Base-by-base conservation (phyloP, 495 filamentous ascomycete genomes). In the Astrocystis sublimbata region DNA sequence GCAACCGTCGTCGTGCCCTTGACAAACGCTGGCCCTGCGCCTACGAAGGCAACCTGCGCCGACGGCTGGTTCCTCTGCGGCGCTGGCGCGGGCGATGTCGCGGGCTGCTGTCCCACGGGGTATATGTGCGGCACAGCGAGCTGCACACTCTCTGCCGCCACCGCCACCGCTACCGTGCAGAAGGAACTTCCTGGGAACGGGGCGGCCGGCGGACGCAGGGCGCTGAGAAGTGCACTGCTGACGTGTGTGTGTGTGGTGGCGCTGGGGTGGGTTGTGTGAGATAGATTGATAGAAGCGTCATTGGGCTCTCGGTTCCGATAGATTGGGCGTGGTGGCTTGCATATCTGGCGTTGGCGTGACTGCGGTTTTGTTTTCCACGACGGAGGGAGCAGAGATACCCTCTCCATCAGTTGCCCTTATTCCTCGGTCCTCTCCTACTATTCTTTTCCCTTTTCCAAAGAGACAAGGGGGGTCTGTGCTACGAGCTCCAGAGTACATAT, bases 81-180 rank as follows among this genome's bases (percentile, higher is more conserved):
- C 17, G 53, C 33, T 0, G 71, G 68, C 58, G 85, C 83, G 0
- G 85, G 83, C 5, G 81, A 78, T 12, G 77, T 77, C 0, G 83
- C 87, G 0, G 92, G 92, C 7, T 97, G 92, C 68, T 97, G 92
- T 79, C 92, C 91, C 4, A 76, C 62, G 23, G 91, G 89, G 19
- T 93, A 86, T 71, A 73, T 61, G 5, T 96, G 92, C 75, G 92
- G 91, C 9, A 73, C 75, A 21, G 78, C 79, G 21, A 89, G 88
- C 70, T 96, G 92, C 70, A 84, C 83, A 12, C 79, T 81, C 3
- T 69, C 73, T 0, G 62, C 69, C 0, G 74, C 68, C 15, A 71
- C 69, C n/a, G 75, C 58, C 33, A 84, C 80, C 42, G 79, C 78
- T 12, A 82, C 81, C 23, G 83, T 89, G 43, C 83, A 80, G 51